Evolutionary conservation across 129 eudicot genomes (phyloP).

Genomic region (Escallonia herrerae): DNA sequence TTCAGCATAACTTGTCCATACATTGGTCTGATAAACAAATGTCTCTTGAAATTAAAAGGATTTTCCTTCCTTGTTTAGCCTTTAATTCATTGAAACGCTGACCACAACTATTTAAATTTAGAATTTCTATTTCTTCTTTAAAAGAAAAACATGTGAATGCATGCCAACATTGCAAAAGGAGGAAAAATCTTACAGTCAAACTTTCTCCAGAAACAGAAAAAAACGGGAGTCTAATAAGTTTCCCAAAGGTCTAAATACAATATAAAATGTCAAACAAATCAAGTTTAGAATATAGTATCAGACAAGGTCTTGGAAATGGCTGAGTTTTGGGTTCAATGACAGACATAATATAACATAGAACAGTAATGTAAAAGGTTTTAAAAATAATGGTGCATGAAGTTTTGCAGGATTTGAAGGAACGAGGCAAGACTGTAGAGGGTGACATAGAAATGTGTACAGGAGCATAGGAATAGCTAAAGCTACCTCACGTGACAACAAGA

Average conservation of each 20-base stretch:
- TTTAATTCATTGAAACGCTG: too few relatives aligned
- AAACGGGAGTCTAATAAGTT: not conserved
- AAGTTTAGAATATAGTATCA: constrained; percentile 8
- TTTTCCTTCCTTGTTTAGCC: too few relatives aligned
- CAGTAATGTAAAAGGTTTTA: constrained; percentile 7
- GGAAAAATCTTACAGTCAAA: not conserved
- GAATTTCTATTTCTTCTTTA: too few relatives aligned
- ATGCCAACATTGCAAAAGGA: not conserved
- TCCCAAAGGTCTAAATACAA: not conserved
- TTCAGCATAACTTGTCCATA: too few relatives aligned
- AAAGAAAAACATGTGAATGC: not conserved
- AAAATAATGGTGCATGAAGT: constrained; percentile 5
- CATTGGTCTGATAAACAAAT: too few relatives aligned
- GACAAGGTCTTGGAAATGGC: constrained; percentile 35
- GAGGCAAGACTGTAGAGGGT: constrained; percentile 19
- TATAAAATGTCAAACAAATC: not conserved
- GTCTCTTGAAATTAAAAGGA: too few relatives aligned
- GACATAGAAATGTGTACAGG: constrained; percentile 16
- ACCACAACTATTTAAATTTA: too few relatives aligned
- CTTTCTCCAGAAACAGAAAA: not conserved
- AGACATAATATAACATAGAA: constrained; percentile 33
- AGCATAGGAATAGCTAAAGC: constrained; percentile 10
- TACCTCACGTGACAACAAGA: constrained; percentile 53
- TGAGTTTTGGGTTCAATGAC: constrained; percentile 22
- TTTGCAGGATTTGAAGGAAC: constrained; percentile 39